Conservation (phyloP, 495 filamentous ascomycete species). For the Aspergillus wentii region DNA sequence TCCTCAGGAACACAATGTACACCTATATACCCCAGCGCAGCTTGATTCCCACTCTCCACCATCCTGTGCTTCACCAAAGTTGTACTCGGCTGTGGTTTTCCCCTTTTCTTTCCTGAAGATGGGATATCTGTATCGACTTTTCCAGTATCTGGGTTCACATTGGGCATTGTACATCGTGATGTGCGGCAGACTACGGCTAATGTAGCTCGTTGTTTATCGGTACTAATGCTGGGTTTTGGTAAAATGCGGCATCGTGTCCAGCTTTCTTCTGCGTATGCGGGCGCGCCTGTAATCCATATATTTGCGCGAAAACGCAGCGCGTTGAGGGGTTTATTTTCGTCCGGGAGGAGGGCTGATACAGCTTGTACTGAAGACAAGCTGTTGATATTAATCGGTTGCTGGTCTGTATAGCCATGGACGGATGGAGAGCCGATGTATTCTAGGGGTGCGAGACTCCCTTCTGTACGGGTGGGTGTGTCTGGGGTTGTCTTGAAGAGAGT, state of each 20-base stretch:
- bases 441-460: slow-evolving; percentile 13
- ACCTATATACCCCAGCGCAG: slow-evolving; percentile 13
- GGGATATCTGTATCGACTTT: slow-evolving; percentile 9
- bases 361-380: slow-evolving; percentile 14
- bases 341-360: slow-evolving; percentile 10
- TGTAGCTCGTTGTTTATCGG: neutral
- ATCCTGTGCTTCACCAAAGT: slow-evolving; percentile 10
- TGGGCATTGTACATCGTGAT: slow-evolving; percentile 16
- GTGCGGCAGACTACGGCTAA: slow-evolving; percentile 14
- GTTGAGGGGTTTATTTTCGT: slow-evolving; percentile 13
- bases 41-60: slow-evolving; percentile 11
- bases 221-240: neutral
- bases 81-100: slow-evolving; percentile 14
- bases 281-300: slow-evolving; percentile 9
- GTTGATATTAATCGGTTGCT: slow-evolving; percentile 15
- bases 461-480: slow-evolving; percentile 8
- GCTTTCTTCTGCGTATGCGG: slow-evolving; percentile 11
- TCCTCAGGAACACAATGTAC: slow-evolving; percentile 17
- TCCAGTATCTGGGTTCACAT: slow-evolving; percentile 10
- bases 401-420: slow-evolving; percentile 14
- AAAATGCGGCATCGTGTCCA: slow-evolving; percentile 14
- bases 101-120: slow-evolving; percentile 8
- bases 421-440: slow-evolving; percentile 12
- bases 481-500: slow-evolving; percentile 9
- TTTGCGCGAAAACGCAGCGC: slow-evolving; percentile 16